These are phyloP conservation scores for Coriolopsis trogii DNA, from an alignment of 1,284 basidiomycete species.

Conservation along the genomic window DNA sequence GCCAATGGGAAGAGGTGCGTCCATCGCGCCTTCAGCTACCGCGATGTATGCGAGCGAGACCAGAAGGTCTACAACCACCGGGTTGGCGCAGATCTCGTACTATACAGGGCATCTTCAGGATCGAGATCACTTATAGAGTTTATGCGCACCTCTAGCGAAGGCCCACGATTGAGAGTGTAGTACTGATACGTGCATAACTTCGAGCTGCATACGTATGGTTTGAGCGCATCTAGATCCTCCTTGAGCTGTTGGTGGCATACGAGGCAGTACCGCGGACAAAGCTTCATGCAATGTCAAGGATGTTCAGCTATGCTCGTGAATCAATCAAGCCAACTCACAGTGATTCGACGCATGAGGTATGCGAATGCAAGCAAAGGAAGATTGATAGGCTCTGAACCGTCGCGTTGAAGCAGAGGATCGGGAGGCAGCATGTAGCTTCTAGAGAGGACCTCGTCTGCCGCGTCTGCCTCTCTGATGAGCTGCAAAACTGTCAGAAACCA, in stretches of 20 bases:
- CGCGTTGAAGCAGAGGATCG: slow-evolving; percentile 49
- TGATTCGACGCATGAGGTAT: slow-evolving; percentile 61
- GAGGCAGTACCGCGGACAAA: slow-evolving; percentile 63
- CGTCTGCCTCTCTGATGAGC: slow-evolving; percentile 46
- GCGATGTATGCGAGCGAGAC: slow-evolving; percentile 61
- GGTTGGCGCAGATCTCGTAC: slow-evolving; percentile 66
- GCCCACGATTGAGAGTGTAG: slow-evolving; percentile 60
- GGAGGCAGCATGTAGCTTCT: slow-evolving; percentile 48
- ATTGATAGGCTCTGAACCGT: slow-evolving; percentile 44
- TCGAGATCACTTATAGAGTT: not conserved
- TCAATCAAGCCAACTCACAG: slow-evolving; percentile 42
- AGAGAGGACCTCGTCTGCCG: slow-evolving; percentile 44
- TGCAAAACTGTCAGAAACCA: slow-evolving; percentile 9
- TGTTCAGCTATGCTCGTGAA: not conserved
- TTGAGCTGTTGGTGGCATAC: slow-evolving; percentile 62
- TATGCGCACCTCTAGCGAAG: slow-evolving; percentile 58
- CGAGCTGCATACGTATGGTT: slow-evolving; percentile 66
- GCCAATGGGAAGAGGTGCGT: slow-evolving; percentile 60
- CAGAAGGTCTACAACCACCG: slow-evolving; percentile 59
- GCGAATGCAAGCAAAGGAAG: slow-evolving; percentile 59
- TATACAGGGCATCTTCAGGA: slow-evolving; percentile 26
- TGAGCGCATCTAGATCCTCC: slow-evolving; percentile 56
- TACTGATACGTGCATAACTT: slow-evolving; percentile 67
- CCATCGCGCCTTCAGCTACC: slow-evolving; percentile 49
- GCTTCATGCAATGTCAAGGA: slow-evolving; percentile 37